Conservation (phyloP, 2,329 filamentous ascomycete genomes). For the Cytospora schulzeri region DNA sequence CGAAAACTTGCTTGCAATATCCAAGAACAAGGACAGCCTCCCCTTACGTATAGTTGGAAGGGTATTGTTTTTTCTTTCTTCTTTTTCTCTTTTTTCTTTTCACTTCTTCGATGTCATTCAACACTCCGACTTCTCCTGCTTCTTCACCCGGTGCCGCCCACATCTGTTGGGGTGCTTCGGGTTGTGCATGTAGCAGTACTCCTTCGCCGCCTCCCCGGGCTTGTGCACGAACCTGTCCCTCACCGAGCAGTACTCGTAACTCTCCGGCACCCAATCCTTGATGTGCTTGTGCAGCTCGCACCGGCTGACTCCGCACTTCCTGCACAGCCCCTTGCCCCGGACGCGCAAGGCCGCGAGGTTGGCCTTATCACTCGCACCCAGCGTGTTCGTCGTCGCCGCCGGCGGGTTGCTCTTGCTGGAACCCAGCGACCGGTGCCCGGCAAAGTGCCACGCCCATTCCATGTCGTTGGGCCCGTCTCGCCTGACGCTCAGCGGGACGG, state of each 20-base stretch:
- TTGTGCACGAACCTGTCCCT: constrained; percentile 57
- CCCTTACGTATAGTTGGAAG: background rate
- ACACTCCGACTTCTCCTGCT: constrained; percentile 30
- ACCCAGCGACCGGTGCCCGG: constrained; percentile 41
- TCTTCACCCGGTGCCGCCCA: constrained; percentile 53
- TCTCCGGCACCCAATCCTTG: constrained; percentile 59
- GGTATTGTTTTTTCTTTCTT: background rate
- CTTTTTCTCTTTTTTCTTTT: background rate
- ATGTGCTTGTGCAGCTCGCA: constrained; percentile 67
- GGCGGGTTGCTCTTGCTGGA: constrained; percentile 18
- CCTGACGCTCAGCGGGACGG: constrained; percentile 57
- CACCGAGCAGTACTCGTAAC: constrained; percentile 62
- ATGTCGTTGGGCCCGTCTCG: constrained; percentile 63
- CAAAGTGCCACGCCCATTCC: constrained; percentile 65
- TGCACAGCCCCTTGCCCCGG: constrained; percentile 62
- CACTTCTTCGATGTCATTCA: background rate
- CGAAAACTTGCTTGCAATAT: background rate
- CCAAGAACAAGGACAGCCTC: background rate
- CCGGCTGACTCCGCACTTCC: constrained; percentile 61
- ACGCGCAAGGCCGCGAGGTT: constrained; percentile 52
- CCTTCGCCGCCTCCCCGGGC: constrained; percentile 49
- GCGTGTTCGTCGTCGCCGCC: constrained; percentile 14
- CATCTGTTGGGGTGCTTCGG: constrained; percentile 61
- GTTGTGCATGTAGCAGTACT: constrained; percentile 61
- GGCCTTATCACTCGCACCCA: constrained; percentile 27